Evolutionary conservation across 495 filamentous ascomycete genomes (phyloP).

Genomic region (Penicillium goetzii): DNA sequence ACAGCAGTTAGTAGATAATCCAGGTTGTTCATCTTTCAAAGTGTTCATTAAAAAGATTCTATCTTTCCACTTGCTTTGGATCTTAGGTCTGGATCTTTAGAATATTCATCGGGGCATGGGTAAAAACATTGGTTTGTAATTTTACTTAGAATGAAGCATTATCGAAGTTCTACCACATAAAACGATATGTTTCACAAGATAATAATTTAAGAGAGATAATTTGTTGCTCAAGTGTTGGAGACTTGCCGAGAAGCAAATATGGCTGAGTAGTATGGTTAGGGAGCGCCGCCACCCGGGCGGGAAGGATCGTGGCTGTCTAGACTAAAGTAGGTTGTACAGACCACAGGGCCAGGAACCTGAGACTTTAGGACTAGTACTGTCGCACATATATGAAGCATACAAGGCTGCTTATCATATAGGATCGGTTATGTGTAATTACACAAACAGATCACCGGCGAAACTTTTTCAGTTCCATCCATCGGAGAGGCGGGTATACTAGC

Average conservation of each 20-base stretch:
- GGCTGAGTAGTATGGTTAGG: not conserved
- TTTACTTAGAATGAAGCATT: too few species aligned
- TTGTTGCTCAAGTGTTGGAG: too few species aligned
- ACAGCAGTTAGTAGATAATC: too few species aligned
- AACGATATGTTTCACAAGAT: too few species aligned
- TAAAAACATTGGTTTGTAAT: too few species aligned
- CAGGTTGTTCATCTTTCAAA: too few species aligned
- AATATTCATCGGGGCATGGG: too few species aligned
- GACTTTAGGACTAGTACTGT: not conserved
- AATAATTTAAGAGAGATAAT: too few species aligned
- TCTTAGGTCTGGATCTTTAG: too few species aligned
- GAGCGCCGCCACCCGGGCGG: not conserved
- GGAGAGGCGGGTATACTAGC: conserved; percentile 50
- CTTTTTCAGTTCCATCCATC: conserved; percentile 50
- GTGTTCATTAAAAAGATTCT: too few species aligned
- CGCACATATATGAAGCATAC: not conserved
- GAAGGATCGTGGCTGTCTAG: not conserved
- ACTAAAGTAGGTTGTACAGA: not conserved
- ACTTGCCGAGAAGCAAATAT: not conserved
- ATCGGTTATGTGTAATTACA: not conserved
- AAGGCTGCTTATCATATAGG: not conserved
- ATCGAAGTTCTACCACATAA: too few species aligned
- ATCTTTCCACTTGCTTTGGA: too few species aligned
- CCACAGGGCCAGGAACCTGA: not conserved
- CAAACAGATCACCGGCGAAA: conserved; percentile 22